Base-by-base conservation (phyloP, 352 stramenopile genomes). In the Thraustochytrium striatum region DNA sequence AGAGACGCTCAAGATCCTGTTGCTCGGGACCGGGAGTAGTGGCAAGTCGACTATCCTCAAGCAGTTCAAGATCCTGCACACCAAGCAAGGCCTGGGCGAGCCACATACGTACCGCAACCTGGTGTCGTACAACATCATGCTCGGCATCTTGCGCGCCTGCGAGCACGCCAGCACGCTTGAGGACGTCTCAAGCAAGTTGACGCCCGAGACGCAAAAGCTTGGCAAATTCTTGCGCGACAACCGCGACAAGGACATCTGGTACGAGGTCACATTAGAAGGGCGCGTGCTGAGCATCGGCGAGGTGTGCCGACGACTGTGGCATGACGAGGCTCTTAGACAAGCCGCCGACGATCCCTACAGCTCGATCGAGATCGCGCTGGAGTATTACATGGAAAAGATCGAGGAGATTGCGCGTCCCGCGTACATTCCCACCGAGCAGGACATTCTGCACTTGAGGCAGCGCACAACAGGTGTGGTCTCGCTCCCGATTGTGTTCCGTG, bases 1-100 rank as follows among this genome's bases (percentile, higher is more conserved):
- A 52, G 57, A 30, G 28, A 52, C 16, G 57, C 28, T 68, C 36
- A 68, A 68, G 28, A 72, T 83, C 7, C 69, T 84, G 35, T 75
- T 84, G 21, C 69, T 84, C 19, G 81, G 81, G n/a, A 72, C 85
- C 2, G 85, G 85, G 1, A 83, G 87, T 65, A 82, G 47, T 44
- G 85, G 85, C 2, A 88, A 88, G 50, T 83, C 62, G 16, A 88
- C 85, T 16, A 88, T 88, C 44, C 86, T 88, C 47, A 86, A 87
- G 47, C 85, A 88, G 57, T 88, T 88, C 36, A 68, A 68, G 28
- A 16, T 68, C 19, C n/a, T 68, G 57, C 57, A 68, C 57, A 68
- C 57, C n/a, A 57, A 68, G 30, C 28, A 68, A 68, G 36, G 36
- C 30, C 57, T 68, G 16, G 57, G 57, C 16, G 57, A 68, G 16